Evolutionary conservation across 2,329 filamentous ascomycete species (phyloP), one percentile per base, ranked within the genome.

Genomic region (Neopestalotiopsis rosae): DNA sequence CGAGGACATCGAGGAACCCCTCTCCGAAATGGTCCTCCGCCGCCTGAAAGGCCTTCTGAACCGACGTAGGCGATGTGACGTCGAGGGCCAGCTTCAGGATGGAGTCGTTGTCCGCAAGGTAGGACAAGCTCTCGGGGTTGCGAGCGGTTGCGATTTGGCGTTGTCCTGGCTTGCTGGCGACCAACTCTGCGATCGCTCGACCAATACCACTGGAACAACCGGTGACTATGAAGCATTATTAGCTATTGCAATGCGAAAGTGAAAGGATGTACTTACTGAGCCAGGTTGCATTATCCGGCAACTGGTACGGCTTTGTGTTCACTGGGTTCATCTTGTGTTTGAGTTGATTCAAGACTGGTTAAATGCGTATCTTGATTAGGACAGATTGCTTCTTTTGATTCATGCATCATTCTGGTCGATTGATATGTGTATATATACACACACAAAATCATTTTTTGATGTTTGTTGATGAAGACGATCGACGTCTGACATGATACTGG

Each of bases 1-100:
- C 72, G 13, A 82, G 73, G 4, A 81, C 69, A 68, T 81, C 80
- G 7, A 82, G 63, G 9, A 56, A 30, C 5, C 57, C 17, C 17
- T 61, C 62, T 30, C 62, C 62, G n/a, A 65, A 65, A 17, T 34
- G 62, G 3, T 24, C 14, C 4, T 13, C 62, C 3, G 62, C 42
- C 0, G 13, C 10, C 1, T 24, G 5, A 9, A 65, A 65, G 17
- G 62, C 62, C n/a, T 30, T 6, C 7, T 24, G n/a, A 24, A 65
- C 42, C 1, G 38, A 49, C 2, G 4, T 4, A 1, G 62, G 42
- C 2, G 42, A 65, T 10, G 42, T 14, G 38, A 65, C 42, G 7
- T 52, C 62, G 4, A 65, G 30, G 32, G 12, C 1, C 17, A 63
- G n/a, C 61, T 63, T 63, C 13, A 63, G n/a, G 5, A 45, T 38